These are phyloP conservation scores for Trichaptum fuscoviolaceum DNA, from an alignment of 768 basidiomycete species.

Conservation along the genomic window DNA sequence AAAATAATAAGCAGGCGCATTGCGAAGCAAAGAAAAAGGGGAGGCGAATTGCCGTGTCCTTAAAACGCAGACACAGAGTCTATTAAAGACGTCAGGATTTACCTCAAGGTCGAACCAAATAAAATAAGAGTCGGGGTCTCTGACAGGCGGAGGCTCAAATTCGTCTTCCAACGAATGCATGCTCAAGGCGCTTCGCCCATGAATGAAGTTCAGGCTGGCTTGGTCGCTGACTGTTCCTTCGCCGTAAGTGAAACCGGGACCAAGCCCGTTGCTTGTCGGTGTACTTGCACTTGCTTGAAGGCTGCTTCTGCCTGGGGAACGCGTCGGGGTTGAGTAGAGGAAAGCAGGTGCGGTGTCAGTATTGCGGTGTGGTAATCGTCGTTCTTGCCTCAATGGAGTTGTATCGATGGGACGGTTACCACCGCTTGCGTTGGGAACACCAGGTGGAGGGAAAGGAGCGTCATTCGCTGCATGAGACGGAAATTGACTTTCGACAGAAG, in stretches of 20 bases:
- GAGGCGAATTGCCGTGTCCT: not conserved
- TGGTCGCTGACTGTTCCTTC: not conserved
- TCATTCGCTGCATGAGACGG: too few species aligned
- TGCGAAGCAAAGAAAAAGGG: not conserved
- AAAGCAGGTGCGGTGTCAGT: not conserved
- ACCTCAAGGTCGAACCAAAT: constrained; percentile 5
- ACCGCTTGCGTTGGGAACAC: not conserved
- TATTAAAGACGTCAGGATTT: not conserved
- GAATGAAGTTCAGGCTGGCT: not conserved
- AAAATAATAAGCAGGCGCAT: not conserved
- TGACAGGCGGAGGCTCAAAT: constrained; percentile 1
- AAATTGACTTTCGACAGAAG: too few species aligned
- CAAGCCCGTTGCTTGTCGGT: not conserved
- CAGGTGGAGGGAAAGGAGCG: too few species aligned
- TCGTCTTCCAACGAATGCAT: not conserved
- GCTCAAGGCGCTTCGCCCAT: not conserved
- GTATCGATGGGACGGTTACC: not conserved
- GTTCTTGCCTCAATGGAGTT: not conserved
- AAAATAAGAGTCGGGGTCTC: not conserved
- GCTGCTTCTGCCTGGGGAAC: not conserved
- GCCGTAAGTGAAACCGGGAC: not conserved
- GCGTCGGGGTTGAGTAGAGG: not conserved
- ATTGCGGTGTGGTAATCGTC: not conserved
- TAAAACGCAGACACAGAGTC: not conserved
- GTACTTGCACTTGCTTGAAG: not conserved